Percentiles rank a stretch among this genome's conserved stretches.
phyloP scores from a whole-genome alignment of 2,329 filamentous ascomycete genomes.

The Pyrenochaeta sp. region DNA sequence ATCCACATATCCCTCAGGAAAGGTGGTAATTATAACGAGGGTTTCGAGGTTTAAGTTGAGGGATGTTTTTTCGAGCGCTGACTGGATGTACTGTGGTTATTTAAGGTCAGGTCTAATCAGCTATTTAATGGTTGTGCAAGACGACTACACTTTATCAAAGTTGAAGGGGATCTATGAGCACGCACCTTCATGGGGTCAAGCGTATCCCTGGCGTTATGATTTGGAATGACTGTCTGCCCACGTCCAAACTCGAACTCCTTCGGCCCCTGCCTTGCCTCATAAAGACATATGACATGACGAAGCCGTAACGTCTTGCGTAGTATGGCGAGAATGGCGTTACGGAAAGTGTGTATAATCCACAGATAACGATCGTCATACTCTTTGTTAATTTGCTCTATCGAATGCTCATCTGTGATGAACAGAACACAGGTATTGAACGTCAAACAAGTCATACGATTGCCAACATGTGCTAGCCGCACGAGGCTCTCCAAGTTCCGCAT shows the following conservation, averaged over 20 bases:
- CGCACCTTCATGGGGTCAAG: background rate
- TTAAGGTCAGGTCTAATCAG: background rate
- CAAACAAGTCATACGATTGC: background rate
- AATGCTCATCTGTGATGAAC: background rate
- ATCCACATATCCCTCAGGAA: background rate
- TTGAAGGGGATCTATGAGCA: background rate
- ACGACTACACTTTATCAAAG: background rate
- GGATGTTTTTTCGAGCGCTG: background rate
- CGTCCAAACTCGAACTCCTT: background rate
- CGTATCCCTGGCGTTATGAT: background rate
- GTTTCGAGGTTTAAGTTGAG: background rate
- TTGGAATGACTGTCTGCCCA: too few species aligned
- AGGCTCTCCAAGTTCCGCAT: background rate
- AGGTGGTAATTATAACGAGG: background rate
- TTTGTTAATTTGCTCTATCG: background rate
- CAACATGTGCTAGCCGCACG: background rate
- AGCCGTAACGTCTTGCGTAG: background rate
- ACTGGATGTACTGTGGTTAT: background rate
- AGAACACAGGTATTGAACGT: background rate
- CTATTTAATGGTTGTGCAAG: background rate
- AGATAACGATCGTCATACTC: background rate
- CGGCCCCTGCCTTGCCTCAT: background rate
- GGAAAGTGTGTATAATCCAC: background rate
- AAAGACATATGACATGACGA: slow-evolving; percentile 8
- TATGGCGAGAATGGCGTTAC: background rate